These are phyloP conservation scores for Penicillium aurantiogriseum DNA, from an alignment of 2,329 filamentous ascomycete genomes.

Conservation along the genomic window DNA sequence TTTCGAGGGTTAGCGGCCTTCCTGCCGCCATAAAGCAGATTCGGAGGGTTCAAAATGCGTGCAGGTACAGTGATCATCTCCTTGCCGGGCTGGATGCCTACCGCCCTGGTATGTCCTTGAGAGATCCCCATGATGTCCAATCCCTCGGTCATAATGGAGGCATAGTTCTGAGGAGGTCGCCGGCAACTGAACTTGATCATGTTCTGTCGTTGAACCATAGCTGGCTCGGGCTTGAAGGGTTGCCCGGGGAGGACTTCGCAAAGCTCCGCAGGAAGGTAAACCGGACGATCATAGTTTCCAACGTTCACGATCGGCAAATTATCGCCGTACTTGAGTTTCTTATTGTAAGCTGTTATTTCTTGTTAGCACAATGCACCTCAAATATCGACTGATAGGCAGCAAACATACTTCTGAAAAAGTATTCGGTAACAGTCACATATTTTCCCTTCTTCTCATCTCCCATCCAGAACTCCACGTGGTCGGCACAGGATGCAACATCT, in stretches of 20 bases:
- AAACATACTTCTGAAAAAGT: constrained; percentile 22
- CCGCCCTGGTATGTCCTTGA: neutral
- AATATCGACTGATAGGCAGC: neutral
- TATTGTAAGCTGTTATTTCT: constrained; percentile 33
- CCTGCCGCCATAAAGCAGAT: constrained; percentile 12
- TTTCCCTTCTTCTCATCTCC: neutral
- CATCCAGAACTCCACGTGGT: constrained; percentile 15
- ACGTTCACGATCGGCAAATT: constrained; percentile 63
- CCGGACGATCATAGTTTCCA: constrained; percentile 55
- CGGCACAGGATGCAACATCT: constrained; percentile 3
- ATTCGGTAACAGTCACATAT: constrained; percentile 23
- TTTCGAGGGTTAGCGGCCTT: neutral
- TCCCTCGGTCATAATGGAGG: constrained; percentile 51
- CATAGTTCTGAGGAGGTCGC: constrained; percentile 61
- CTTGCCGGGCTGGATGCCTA: constrained; percentile 3
- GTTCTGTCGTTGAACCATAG: constrained; percentile 55
- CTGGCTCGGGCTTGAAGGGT: constrained; percentile 56
- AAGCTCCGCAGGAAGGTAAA: constrained; percentile 64
- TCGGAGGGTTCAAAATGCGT: constrained; percentile 15
- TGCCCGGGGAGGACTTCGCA: constrained; percentile 64
- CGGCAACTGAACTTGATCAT: constrained; percentile 73
- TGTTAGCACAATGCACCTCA: neutral
- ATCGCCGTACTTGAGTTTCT: constrained; percentile 27
- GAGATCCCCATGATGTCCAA: constrained; percentile 14
- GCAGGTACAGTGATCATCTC: constrained; percentile 18